Percentiles rank a stretch among this genome's conserved stretches.
phyloP scores from a whole-genome alignment of 495 filamentous ascomycete species.

The Hypomontagnella submonticulosa region DNA sequence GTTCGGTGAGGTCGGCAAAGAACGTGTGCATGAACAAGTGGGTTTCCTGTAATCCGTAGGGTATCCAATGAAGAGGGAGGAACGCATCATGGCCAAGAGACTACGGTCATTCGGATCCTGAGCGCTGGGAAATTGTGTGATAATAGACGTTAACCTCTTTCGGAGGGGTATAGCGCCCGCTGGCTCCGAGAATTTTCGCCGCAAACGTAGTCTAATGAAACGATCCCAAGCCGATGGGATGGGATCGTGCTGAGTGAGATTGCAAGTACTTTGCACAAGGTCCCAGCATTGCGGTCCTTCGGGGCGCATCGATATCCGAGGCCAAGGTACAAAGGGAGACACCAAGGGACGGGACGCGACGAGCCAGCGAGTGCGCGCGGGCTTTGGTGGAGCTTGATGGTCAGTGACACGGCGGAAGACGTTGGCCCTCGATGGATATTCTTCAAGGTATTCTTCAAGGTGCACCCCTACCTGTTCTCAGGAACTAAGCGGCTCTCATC shows the following conservation, averaged over 20 bases:
- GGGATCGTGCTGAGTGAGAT: constrained; percentile 28
- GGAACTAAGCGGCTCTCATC: constrained; percentile 3
- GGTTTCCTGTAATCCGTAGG: constrained; percentile 25
- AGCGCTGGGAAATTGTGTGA: constrained; percentile 43
- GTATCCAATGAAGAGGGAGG: constrained; percentile 36
- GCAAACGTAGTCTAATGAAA: constrained; percentile 30
- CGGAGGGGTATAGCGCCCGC: constrained; percentile 4
- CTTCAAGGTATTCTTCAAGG: constrained; percentile 23
- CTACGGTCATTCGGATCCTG: constrained; percentile 36
- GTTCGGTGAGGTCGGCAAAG: constrained; percentile 40
- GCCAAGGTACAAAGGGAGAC: constrained; percentile 18
- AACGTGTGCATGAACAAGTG: constrained; percentile 43
- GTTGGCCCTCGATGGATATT: constrained; percentile 10
- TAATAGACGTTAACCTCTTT: constrained; percentile 33
- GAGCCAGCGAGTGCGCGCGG: constrained; percentile 25
- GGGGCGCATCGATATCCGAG: constrained; percentile 29
- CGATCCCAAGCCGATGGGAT: constrained; percentile 4
- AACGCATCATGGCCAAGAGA: constrained; percentile 37
- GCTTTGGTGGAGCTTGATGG: constrained; percentile 27
- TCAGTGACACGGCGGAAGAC: constrained; percentile 1
- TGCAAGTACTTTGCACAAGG: constrained; percentile 8
- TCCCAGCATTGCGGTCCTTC: constrained; percentile 17
- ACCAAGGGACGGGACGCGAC: constrained; percentile 39
- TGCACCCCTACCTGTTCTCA: constrained; percentile 26
- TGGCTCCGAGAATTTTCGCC: constrained; percentile 30